Percentiles rank a stretch among this genome's conserved stretches.
These are phyloP conservation scores for Aurifilum marmelostoma DNA, from an alignment of 2,329 filamentous ascomycete species.

Conservation along the genomic window DNA sequence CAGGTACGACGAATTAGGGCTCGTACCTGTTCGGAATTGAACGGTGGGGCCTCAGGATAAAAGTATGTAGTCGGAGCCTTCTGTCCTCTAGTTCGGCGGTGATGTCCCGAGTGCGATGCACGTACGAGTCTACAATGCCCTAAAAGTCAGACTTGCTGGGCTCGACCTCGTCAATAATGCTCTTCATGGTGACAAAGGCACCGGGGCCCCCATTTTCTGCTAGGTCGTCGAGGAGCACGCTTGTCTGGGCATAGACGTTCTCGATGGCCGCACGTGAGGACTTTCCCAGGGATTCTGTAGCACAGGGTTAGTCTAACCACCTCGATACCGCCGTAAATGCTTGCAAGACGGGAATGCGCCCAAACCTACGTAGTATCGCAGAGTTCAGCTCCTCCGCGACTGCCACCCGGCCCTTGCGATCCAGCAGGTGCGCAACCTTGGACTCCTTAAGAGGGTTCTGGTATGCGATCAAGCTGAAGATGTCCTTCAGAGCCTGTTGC, in stretches of 20 bases:
- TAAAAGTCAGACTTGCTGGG: slow-evolving; percentile 43
- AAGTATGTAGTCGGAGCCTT: background rate
- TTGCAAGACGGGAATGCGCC: background rate
- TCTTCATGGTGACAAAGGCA: slow-evolving; percentile 72
- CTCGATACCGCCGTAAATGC: background rate
- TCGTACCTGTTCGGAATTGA: background rate
- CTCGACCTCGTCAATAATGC: slow-evolving; percentile 51
- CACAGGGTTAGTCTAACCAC: background rate
- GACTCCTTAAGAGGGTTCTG: slow-evolving; percentile 75
- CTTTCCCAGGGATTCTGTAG: slow-evolving; percentile 82
- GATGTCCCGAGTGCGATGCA: background rate
- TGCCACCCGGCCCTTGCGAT: slow-evolving; percentile 70
- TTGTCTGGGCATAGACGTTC: slow-evolving; percentile 82
- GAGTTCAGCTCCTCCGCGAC: slow-evolving; percentile 95
- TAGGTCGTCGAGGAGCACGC: slow-evolving; percentile 81
- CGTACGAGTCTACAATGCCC: slow-evolving; percentile 3
- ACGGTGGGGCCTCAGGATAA: background rate
- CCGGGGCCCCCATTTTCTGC: slow-evolving; percentile 78
- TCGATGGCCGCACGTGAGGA: slow-evolving; percentile 86
- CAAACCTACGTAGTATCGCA: slow-evolving; percentile 78
- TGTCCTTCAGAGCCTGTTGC: slow-evolving; percentile 75
- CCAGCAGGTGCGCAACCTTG: slow-evolving; percentile 76
- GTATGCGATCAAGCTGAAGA: slow-evolving; percentile 89
- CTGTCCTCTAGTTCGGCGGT: background rate
- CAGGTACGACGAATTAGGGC: background rate